phyloP scores from a whole-genome alignment of 2,329 filamentous ascomycete genomes.

The Lanzia echinophila region DNA sequence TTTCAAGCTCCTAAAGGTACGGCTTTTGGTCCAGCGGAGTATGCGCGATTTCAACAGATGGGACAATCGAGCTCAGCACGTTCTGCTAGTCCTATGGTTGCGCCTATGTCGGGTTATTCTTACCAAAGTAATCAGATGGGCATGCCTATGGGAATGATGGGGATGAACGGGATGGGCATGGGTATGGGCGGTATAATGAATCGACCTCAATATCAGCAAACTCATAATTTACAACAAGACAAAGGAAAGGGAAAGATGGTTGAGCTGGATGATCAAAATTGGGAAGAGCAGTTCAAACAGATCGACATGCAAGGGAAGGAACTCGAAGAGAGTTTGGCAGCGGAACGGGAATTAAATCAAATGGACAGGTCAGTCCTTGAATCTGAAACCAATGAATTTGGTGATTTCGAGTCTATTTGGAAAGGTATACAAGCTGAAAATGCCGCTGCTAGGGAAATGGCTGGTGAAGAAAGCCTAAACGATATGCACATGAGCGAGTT shows the following conservation, averaged over 20 bases:
- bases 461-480: slow-evolving; percentile 51
- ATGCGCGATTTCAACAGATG: slow-evolving; percentile 76
- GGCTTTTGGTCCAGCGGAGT: slow-evolving; percentile 76
- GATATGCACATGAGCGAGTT: slow-evolving; percentile 62
- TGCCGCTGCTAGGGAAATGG: slow-evolving; percentile 62
- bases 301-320: slow-evolving; percentile 60
- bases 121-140: slow-evolving; percentile 45
- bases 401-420: slow-evolving; percentile 88
- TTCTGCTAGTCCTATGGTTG: slow-evolving; percentile 51
- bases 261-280: slow-evolving; percentile 87
- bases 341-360: slow-evolving; percentile 67
- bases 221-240: slow-evolving; percentile 40
- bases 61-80: slow-evolving; percentile 47
- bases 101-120: slow-evolving; percentile 38
- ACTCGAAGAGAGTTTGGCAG: slow-evolving; percentile 34
- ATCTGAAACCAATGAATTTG: slow-evolving; percentile 68
- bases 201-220: slow-evolving; percentile 36
- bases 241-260: slow-evolving; percentile 91
- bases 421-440: slow-evolving; percentile 73
- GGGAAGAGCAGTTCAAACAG: slow-evolving; percentile 94
- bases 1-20: slow-evolving; percentile 53
- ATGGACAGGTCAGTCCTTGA: slow-evolving; percentile 76
- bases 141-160: slow-evolving; percentile 39
- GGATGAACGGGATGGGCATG: neutral
- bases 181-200: slow-evolving; percentile 30